phyloP scores from a whole-genome alignment of 2,329 filamentous ascomycete species.

The Lecanicillium sp. region DNA sequence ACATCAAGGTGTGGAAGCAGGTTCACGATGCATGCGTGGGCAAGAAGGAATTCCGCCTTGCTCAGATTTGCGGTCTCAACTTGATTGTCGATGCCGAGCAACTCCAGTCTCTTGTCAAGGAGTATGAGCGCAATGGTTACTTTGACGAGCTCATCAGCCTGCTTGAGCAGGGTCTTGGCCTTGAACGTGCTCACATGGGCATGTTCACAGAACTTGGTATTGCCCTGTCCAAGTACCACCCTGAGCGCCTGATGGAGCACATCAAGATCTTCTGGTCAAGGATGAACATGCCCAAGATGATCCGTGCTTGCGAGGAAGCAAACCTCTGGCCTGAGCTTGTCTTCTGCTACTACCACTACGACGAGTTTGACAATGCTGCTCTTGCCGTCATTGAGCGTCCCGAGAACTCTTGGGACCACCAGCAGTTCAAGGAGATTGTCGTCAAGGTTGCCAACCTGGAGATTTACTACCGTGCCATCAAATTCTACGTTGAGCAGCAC shows the following conservation, averaged over 20 bases:
- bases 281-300: conserved; percentile 97
- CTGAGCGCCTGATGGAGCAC: conserved; percentile 95
- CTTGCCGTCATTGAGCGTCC: conserved; percentile 97
- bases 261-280: conserved; percentile 97
- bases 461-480: conserved; percentile 95
- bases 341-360: conserved; percentile 97
- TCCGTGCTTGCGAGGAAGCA: conserved; percentile 84
- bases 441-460: conserved; percentile 97
- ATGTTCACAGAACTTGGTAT: conserved; percentile 94
- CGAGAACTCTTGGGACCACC: conserved; percentile 97
- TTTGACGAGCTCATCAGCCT: conserved; percentile 96
- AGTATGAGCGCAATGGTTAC: conserved; percentile 95
- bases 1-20: conserved; percentile 98
- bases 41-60: conserved; percentile 98
- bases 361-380: conserved; percentile 95
- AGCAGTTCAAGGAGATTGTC: conserved; percentile 98
- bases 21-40: conserved; percentile 92
- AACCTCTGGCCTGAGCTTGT: conserved; percentile 96
- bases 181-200: conserved; percentile 90
- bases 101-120: conserved; percentile 82
- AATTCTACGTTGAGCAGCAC: conserved; percentile 97
- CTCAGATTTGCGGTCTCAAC: conserved; percentile 97
- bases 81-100: conserved; percentile 97
- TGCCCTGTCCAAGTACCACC: conserved; percentile 88
- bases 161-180: conserved; percentile 86